Conservation (phyloP, 306 rosid species). For the Prunus dulcis region DNA sequence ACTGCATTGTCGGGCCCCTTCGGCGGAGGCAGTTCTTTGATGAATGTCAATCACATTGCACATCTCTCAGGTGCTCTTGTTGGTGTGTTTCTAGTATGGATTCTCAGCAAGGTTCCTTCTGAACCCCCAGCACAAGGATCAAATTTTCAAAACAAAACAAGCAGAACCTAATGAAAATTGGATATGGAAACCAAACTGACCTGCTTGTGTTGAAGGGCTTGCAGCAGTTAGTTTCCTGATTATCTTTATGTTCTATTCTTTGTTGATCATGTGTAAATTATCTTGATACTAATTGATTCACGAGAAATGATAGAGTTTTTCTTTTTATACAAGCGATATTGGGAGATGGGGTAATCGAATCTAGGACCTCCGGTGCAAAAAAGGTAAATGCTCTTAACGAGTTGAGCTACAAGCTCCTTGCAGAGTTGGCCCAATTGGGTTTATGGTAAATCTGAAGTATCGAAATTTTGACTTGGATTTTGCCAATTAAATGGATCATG, state of each 20-base stretch:
- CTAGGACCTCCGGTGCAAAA: no score
- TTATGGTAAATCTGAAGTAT: neutral
- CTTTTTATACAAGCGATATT: no score
- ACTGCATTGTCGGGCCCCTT: conserved; percentile 60
- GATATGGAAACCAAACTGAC: neutral
- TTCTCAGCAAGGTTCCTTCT: conserved; percentile 81
- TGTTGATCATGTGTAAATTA: neutral
- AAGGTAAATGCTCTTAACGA: no score
- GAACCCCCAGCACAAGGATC: conserved; percentile 39
- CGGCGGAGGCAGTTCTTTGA: conserved; percentile 54
- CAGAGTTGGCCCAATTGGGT: neutral
- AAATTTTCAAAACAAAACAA: conserved; percentile 24
- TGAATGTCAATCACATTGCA: conserved; percentile 83
- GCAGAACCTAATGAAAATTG: conserved; percentile 12
- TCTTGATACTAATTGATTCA: neutral
- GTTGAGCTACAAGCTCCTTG: no score
- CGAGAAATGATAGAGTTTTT: neutral
- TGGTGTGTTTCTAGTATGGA: conserved; percentile 89
- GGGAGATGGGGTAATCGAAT: no score
- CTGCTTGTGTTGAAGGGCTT: neutral
- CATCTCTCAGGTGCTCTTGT: conserved; percentile 98
- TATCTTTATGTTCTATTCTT: neutral
- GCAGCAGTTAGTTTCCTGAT: neutral
- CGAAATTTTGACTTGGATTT: neutral
- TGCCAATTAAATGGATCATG: neutral